Base-by-base conservation (phyloP, 2,329 filamentous ascomycete genomes). In the Talaromyces sp. region DNA sequence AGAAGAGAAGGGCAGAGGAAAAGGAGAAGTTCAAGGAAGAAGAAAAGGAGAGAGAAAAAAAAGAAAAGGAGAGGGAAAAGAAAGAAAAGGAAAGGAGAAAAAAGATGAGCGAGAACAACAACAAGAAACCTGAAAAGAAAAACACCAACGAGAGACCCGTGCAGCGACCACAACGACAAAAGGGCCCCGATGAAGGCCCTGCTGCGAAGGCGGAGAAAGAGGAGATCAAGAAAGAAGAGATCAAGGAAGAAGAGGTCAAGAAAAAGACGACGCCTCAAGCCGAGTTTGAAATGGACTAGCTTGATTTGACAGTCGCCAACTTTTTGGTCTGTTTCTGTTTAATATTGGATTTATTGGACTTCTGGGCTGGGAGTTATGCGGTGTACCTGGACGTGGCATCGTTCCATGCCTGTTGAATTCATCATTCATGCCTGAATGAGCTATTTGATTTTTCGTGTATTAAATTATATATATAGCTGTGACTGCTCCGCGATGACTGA, bases 1-100 rank as follows among this genome's bases (percentile, higher is more conserved):
- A 36, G 14, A 23, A 6, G 28, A 72, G 82, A 66, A 71, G 76
- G 53, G 52, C 61, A n/a, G 31, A 58, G 18, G 63, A 66, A 33
- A 28, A 67, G 61, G 47, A 8, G 7, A 51, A 51, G 42, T 31
- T 56, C 7, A 59, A 28, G 28, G 60, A 67, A 47, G 40, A 14
- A 5, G 40, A 44, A 16, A 16, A 44, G 8, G 44, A 47, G 23
- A 8, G 16, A 4, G 44, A 18, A n/a, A 47, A 47, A 18, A 47
- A 47, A 12, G 3, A 36, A 36, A 36, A 36, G 12, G 33, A 7
- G 8, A 7, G 51, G 18, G 4, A 31, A 9, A 30, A 31, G 23
- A 53, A 23, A n/a, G 42, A 34, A 34, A 53, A 42, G 18, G 57
- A 40, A 23, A 59, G 53, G 57, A 59, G 16, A 28, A 27, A 53